A percentile compares a stretch with the other conserved stretches of the same genome.
Conservation (phyloP, 1,139 yeast species). For the Protomyces lactucae-debilis region DNA sequence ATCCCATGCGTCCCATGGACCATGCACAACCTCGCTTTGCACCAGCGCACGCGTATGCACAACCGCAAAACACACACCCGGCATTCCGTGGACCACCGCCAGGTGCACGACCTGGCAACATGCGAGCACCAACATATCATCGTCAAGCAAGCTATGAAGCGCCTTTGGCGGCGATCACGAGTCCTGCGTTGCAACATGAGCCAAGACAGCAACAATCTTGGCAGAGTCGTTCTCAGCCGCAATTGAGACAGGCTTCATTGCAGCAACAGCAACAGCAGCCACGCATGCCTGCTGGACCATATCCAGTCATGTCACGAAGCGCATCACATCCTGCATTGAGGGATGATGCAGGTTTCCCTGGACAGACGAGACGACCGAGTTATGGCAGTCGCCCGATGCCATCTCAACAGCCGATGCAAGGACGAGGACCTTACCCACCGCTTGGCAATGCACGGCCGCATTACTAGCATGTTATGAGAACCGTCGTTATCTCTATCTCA, state of each 20-base stretch:
- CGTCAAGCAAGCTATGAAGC: constrained; percentile 15
- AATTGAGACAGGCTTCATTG: background rate
- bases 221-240: background rate
- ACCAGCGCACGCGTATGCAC: background rate
- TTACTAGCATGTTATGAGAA: no score
- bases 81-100: background rate
- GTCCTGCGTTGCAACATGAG: background rate
- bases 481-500: no score
- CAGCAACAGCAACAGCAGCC: background rate
- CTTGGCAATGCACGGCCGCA: background rate
- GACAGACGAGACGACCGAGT: background rate
- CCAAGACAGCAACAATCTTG: background rate
- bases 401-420: background rate
- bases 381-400: background rate
- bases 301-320: background rate
- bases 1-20: background rate
- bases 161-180: background rate
- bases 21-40: background rate
- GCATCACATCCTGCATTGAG: background rate
- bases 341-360: background rate
- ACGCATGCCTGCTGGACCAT: background rate
- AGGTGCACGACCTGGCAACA: background rate
- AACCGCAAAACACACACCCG: background rate
- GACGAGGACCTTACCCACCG: background rate
- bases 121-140: constrained; percentile 14